Base-by-base conservation (phyloP, 202 grass and related monocot genomes). In the Elaeis oleifera region DNA sequence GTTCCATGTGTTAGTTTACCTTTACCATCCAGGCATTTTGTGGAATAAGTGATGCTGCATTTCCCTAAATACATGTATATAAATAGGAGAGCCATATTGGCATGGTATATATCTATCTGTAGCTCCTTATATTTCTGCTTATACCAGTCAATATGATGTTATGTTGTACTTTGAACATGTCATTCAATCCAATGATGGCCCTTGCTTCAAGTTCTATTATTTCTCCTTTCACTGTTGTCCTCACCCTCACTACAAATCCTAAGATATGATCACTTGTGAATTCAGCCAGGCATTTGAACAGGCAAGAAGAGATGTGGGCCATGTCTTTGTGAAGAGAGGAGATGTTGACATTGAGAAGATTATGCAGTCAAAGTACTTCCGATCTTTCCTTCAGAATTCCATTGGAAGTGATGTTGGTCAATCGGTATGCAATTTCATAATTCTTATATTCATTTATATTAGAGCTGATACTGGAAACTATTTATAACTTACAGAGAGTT, bases 231-330 rank as follows among this genome's bases (percentile, higher is more conserved):
- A 16, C 57, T 32, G 79, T 24, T 23, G 8, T 13, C 36, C 36
- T 44, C 11, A 2, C 11, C 36, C 7, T 44, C 9, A 44, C 31
- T 13, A 44, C 7, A 11, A 9, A 44, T 44, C 1, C 50, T 54
- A 31, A 61, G 50, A 72, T 26, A 61, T 67, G 78, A 58, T 54
- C 60, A 69, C 15, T 68, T n/a, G 69, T 80, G 52, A 68, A 25
- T 80, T 81, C 84, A 96, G 91, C 71, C 66, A 74, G 76, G 91
- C 58, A 13, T 96, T 96, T 88, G 73, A 85, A 61, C 64, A 85
- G 16, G 74, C 91, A 77, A 77, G 74, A 73, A 88, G 65, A 66
- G 84, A 85, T 72, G 78, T 65, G n/a, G 60, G 65, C 13, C 71
- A 79, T 76, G 60, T 85, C 32, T 90, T 96, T 79, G 15, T 57